Conservation (phyloP, 2,329 filamentous ascomycete genomes). For the Periconia sp. region DNA sequence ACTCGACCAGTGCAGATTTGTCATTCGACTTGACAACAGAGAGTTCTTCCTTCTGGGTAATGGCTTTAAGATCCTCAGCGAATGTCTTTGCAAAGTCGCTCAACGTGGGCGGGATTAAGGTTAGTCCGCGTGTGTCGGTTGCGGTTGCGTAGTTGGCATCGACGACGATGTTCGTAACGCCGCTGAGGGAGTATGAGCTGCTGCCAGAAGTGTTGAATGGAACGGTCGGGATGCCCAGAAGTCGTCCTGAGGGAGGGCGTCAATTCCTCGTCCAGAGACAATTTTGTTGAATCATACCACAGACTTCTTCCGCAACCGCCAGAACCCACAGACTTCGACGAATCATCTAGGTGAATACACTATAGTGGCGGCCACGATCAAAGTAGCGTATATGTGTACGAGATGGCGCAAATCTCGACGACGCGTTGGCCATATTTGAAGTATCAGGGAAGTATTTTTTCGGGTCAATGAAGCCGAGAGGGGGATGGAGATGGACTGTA, state of each 20-base stretch:
- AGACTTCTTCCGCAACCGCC: too few species aligned
- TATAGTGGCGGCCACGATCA: too few species aligned
- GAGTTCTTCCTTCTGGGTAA: slow-evolving; percentile 23
- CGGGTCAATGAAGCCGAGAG: too few species aligned
- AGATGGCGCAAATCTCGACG: too few species aligned
- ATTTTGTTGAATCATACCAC: too few species aligned
- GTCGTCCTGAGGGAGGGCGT: slow-evolving; percentile 1
- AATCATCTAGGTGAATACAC: too few species aligned
- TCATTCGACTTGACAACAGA: slow-evolving; percentile 35
- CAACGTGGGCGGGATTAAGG: slow-evolving; percentile 51
- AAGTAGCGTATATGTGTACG: too few species aligned
- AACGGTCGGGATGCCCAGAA: slow-evolving; percentile 16
- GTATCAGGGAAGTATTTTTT: too few species aligned
- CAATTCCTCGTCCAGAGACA: too few species aligned
- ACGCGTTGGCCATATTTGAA: too few species aligned
- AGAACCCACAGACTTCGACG: too few species aligned
- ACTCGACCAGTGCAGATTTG: slow-evolving; percentile 37
- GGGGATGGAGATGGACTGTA: too few species aligned
- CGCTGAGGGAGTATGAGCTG: slow-evolving; percentile 9
- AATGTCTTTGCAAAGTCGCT: slow-evolving; percentile 49
- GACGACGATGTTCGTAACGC: slow-evolving; percentile 44
- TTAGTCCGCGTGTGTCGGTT: slow-evolving; percentile 53
- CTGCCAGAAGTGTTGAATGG: slow-evolving; percentile 6
- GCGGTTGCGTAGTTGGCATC: slow-evolving; percentile 45
- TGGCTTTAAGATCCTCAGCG: slow-evolving; percentile 38